Percentiles rank a stretch among this genome's conserved stretches.
These are phyloP conservation scores for Pythium monospermum DNA, from an alignment of 352 stramenopile genomes.

Conservation along the genomic window DNA sequence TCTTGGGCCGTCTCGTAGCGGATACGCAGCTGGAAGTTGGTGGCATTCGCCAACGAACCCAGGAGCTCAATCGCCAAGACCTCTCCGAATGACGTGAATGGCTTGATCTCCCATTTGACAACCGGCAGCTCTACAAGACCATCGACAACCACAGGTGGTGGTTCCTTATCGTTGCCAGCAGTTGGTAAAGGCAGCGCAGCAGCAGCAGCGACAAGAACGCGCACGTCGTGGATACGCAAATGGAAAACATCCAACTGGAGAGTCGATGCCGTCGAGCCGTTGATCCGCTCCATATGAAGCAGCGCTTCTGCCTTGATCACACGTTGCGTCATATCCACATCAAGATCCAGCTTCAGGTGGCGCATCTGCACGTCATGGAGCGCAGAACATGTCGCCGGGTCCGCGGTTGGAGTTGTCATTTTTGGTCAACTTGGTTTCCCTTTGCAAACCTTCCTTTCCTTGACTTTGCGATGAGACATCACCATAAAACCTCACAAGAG, in stretches of 20 bases:
- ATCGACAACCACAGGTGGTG: slow-evolving; percentile 4
- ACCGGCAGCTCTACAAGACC: slow-evolving; percentile 8
- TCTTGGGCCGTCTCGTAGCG: slow-evolving; percentile 57
- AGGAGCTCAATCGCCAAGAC: slow-evolving; percentile 46
- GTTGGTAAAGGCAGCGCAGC: too few species aligned
- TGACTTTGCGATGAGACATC: too few species aligned
- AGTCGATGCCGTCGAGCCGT: not conserved
- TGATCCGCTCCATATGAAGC: slow-evolving; percentile 31
- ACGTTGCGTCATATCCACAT: slow-evolving; percentile 36
- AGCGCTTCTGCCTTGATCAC: slow-evolving; percentile 28
- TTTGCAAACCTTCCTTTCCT: not conserved
- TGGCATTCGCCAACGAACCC: not conserved
- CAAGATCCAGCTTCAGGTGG: slow-evolving; percentile 44
- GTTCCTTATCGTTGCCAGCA: too few species aligned
- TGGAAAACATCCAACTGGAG: slow-evolving; percentile 64
- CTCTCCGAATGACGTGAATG: slow-evolving; percentile 65
- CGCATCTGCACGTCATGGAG: slow-evolving; percentile 45
- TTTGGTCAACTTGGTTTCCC: not conserved
- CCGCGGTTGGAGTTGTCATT: slow-evolving; percentile 12
- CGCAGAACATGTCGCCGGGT: slow-evolving; percentile 60
- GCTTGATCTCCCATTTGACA: slow-evolving; percentile 35
- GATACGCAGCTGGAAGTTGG: slow-evolving; percentile 37
- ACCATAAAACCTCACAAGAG: slow-evolving; percentile 9
- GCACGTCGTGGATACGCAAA: slow-evolving; percentile 44
- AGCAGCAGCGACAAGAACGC: slow-evolving; percentile 9